These are phyloP conservation scores for Sporormia fimetaria DNA, from an alignment of 495 filamentous ascomycete genomes.

Conservation along the genomic window DNA sequence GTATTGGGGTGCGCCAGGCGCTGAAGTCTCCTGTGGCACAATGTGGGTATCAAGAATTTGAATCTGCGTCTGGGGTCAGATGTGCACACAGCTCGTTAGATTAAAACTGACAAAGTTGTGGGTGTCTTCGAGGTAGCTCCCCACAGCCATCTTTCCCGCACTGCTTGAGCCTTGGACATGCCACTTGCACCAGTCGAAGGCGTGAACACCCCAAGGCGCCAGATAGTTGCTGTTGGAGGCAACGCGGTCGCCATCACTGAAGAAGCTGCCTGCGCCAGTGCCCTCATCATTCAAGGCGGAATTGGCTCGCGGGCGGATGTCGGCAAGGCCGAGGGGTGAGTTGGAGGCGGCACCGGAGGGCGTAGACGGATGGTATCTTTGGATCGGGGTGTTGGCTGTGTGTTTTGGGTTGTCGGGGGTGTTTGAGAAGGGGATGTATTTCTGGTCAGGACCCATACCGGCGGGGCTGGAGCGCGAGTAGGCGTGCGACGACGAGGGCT, in stretches of 20 bases:
- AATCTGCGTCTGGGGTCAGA: constrained; percentile 48
- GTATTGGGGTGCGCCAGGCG: constrained; percentile 56
- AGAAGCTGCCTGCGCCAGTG: constrained; percentile 39
- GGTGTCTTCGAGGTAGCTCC: constrained; percentile 93
- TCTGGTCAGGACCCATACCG: constrained; percentile 49
- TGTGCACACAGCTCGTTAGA: no score
- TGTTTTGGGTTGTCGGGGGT: constrained; percentile 58
- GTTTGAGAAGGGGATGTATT: constrained; percentile 60
- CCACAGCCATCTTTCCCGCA: constrained; percentile 81
- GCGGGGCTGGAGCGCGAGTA: constrained; percentile 82
- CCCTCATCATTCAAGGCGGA: constrained; percentile 58
- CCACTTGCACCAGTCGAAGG: constrained; percentile 99
- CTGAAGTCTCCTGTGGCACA: constrained; percentile 60
- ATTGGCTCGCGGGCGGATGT: constrained; percentile 73
- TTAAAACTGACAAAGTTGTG: constrained; percentile 85
- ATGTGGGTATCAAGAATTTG: constrained; percentile 91
- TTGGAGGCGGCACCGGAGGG: constrained; percentile 63
- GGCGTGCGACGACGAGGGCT: constrained; percentile 52
- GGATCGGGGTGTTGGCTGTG: constrained; percentile 48
- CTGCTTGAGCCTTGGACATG: constrained; percentile 53
- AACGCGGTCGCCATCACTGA: constrained; percentile 36
- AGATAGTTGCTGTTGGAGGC: constrained; percentile 77
- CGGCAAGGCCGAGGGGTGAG: constrained; percentile 78
- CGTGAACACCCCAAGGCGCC: constrained; percentile 89
- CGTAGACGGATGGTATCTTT: constrained; percentile 49